Percentiles rank a stretch among this genome's conserved stretches.
phyloP scores from a whole-genome alignment of 768 basidiomycete genomes.

The Collybia mongolica region DNA sequence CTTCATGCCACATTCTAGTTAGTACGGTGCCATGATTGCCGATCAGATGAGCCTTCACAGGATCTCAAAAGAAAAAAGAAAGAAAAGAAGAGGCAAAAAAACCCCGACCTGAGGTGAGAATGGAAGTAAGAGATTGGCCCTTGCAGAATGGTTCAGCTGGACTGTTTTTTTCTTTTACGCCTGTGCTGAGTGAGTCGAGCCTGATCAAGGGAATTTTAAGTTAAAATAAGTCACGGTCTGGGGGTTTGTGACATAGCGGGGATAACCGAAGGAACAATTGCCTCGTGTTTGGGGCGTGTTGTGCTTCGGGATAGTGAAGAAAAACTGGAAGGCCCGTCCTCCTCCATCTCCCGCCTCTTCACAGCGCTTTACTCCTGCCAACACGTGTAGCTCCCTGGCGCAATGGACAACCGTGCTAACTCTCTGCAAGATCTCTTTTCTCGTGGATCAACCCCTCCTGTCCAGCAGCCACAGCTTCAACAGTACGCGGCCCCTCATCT shows the following conservation, averaged over 20 bases:
- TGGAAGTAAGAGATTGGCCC: too few species aligned
- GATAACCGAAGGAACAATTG: slow-evolving; percentile 27
- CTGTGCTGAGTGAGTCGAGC: too few species aligned
- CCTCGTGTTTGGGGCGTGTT: slow-evolving; percentile 50
- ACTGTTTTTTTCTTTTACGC: too few species aligned
- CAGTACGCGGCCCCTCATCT: slow-evolving; percentile 28
- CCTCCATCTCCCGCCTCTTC: slow-evolving; percentile 11
- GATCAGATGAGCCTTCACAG: too few species aligned
- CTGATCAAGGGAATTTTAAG: too few species aligned
- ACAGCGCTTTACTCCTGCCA: slow-evolving; percentile 8
- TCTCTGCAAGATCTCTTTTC: slow-evolving; percentile 52
- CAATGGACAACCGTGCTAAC: slow-evolving; percentile 42
- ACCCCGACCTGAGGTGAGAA: too few species aligned
- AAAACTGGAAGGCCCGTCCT: slow-evolving; percentile 14
- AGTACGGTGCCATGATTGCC: too few species aligned
- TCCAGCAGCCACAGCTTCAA: slow-evolving; percentile 26
- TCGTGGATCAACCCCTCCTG: slow-evolving; percentile 51
- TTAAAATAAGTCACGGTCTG: not conserved
- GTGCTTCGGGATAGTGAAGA: slow-evolving; percentile 16
- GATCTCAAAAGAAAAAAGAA: too few species aligned
- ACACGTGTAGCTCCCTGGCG: slow-evolving; percentile 6
- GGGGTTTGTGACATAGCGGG: slow-evolving; percentile 19
- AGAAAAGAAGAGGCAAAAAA: too few species aligned
- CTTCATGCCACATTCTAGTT: too few species aligned
- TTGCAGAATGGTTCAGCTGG: too few species aligned